Evolutionary conservation across 2,329 filamentous ascomycete species (phyloP), one percentile per base, ranked within the genome.

Genomic region (Cercospora sp.): DNA sequence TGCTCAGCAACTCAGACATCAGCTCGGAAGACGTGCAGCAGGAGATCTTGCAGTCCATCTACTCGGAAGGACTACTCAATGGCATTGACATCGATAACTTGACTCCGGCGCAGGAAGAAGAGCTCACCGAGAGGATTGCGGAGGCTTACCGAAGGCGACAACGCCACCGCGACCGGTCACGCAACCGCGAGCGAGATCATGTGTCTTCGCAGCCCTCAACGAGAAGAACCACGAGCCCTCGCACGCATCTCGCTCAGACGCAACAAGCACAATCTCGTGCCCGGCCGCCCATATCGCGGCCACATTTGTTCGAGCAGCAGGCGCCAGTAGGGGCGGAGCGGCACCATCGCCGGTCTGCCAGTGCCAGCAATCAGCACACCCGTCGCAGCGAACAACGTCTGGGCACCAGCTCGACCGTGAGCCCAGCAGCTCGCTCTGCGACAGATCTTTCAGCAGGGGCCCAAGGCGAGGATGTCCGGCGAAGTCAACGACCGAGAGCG

Each of bases 21-120:
- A 91, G 91, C 73, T 88, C 90, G 57, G 86, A 88, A 21, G 91
- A 94, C 72, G 90, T 97, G 74, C 91, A 97, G 77, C 88, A 91
- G 69, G 93, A 97, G 77, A 96, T 97, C 68, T 87, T 96, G 72
- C 88, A 92, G 53, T 93, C 97, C 77, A 97, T 97, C 68, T 86
- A 94, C 73, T 90, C 94, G 71, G 93, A 97, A 76, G 93, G 94
- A 0, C 81, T 97, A 21, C 80, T 97, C 37, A 92, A 97, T 74
- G 94, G 93, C 18, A 88, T 97, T 58, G 94, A 97, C 77, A 82
- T 97, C 65, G 91, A 95, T 74, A 94, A 94, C 71, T 89, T 97
- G 64, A 93, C 94, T 70, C 85, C 93, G 16, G 88, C 84, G 60
- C 91, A 93, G 75, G 93, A 97, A 77, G 93, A 97, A 75, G 92